phyloP scores from a whole-genome alignment of 2,329 filamentous ascomycete species.

The Colletotrichum theobromicola region DNA sequence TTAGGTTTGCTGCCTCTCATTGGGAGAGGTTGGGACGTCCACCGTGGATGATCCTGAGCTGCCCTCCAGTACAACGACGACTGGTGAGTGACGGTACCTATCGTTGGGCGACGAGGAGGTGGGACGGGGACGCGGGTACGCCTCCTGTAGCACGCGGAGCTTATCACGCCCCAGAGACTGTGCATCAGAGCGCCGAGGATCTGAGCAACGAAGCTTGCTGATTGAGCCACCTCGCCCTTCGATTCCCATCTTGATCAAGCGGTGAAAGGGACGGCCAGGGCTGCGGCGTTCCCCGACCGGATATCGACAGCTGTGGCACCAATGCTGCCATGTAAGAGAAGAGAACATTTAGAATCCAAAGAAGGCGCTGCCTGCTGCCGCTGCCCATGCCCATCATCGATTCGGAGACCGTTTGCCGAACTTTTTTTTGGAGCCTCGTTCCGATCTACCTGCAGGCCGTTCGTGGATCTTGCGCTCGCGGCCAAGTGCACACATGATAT shows the following conservation, averaged over 20 bases:
- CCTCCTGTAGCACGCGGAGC: conserved; percentile 20
- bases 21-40: neutral
- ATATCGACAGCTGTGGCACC: neutral
- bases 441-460: neutral
- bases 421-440: neutral
- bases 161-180: conserved; percentile 11
- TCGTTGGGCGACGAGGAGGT: neutral
- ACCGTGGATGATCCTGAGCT: neutral
- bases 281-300: conserved; percentile 1
- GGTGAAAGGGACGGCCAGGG: conserved; percentile 15
- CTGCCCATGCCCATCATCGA: neutral
- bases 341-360: neutral
- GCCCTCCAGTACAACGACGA: neutral
- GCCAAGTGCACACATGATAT: neutral
- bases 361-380: neutral
- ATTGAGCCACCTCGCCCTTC: conserved; percentile 3
- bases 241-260: conserved; percentile 7
- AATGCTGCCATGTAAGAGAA: neutral
- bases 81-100: neutral
- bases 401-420: neutral
- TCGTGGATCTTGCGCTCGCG: neutral
- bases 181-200: conserved; percentile 21
- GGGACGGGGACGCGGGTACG: conserved; percentile 6
- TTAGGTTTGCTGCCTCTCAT: conserved; percentile 1
- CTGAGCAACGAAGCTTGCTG: conserved; percentile 5